Conservation (phyloP, 305 asterid species). For the Stenogyne calaminthoides region DNA sequence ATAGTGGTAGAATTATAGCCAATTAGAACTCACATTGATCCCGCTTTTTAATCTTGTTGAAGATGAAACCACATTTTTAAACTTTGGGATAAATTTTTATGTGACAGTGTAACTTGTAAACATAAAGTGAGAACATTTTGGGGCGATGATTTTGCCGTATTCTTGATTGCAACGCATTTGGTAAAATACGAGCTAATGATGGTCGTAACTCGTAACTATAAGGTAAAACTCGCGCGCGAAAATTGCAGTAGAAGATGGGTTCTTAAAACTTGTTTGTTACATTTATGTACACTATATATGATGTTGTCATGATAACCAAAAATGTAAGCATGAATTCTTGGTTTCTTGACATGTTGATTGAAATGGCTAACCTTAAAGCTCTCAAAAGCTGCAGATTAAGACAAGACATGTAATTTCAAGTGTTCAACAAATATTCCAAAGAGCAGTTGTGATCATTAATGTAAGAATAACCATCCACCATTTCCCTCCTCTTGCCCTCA, state of each 20-base stretch:
- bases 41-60: background rate
- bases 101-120: background rate
- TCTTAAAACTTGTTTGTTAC: background rate
- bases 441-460: conserved; percentile 33
- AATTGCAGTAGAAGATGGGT: background rate
- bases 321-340: background rate
- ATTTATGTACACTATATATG: background rate
- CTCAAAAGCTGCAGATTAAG: conserved; percentile 20
- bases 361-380: background rate
- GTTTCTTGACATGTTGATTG: background rate
- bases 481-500: conserved; percentile 23
- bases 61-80: conserved; percentile 6
- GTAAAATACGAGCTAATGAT: background rate
- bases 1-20: conserved; percentile 12
- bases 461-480: conserved; percentile 44
- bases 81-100: conserved; percentile 17
- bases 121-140: conserved; percentile 1
- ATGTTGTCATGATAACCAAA: background rate
- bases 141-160: background rate
- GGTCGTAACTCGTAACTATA: too few relatives aligned
- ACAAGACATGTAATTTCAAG: background rate
- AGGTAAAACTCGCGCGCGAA: background rate
- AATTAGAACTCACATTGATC: background rate
- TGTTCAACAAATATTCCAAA: conserved; percentile 29
- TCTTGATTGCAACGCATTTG: background rate